Evolutionary conservation across 1,139 yeast genomes (phyloP), one percentile per base, ranked within the genome.

Genomic region (Zygosaccharomyces sapae): DNA sequence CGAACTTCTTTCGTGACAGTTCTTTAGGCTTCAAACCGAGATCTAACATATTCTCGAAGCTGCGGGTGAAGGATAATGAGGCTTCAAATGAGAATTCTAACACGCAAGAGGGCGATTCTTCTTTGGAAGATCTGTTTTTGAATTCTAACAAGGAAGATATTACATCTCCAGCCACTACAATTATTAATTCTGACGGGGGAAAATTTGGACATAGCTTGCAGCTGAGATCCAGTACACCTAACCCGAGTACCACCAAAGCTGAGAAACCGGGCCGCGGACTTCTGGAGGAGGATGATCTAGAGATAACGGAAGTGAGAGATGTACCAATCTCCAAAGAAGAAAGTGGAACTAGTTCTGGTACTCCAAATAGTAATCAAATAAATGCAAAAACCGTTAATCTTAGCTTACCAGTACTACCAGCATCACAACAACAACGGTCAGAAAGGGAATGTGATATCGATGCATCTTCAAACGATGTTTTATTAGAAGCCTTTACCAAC

Each of bases 401-500:
- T 39, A 29, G 4, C 16, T 22, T 13, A 24, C 36, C 34, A 9
- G 24, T 12, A 20, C 31, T 18, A 9, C 16, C 18, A 19, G 16
- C 4, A 31, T 29, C 42, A 20, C 22, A 9, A n/a, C 22, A 10
- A 33, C 38, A 25, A 25, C 33, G 16, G 16, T 16, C 29, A 37
- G 10, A 22, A 30, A 46, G 41, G 31, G 38, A 10, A 36, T 29
- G 27, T 27, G 43, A 39, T 16, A 38, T 46, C 13, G 48, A 49
- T 25, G 38, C 60, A 9, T 57, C 65, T 5, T 59, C 66, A 3
- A 63, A 64, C 42, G 67, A 63, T 52, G 67, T 64, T 7, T 49
- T 65, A 13, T 41, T 63, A 24, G 66, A 61, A 39, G 69, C 69
- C 0, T 64, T 65, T 43, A 61, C 60, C 2, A 63, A 63, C 45